These are phyloP conservation scores for Periconia sp. DNA, from an alignment of 2,329 filamentous ascomycete species.

Conservation along the genomic window DNA sequence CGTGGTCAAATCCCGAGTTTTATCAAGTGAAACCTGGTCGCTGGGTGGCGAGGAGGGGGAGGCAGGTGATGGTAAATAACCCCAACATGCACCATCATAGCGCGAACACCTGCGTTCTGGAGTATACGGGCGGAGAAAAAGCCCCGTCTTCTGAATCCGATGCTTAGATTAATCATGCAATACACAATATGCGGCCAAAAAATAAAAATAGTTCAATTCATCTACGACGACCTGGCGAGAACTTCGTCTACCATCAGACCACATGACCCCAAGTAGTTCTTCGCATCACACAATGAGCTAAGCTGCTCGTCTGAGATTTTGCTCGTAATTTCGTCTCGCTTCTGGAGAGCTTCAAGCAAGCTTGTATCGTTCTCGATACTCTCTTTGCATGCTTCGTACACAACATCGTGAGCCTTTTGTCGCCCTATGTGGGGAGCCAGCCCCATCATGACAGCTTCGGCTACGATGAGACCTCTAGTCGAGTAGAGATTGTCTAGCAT, in stretches of 20 bases:
- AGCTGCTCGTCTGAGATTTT: conserved; percentile 53
- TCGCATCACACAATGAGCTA: conserved; percentile 57
- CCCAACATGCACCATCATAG: conserved; percentile 11
- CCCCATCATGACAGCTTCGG: conserved; percentile 64
- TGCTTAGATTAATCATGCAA: not conserved
- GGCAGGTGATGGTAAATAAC: conserved; percentile 12
- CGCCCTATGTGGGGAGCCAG: conserved; percentile 56
- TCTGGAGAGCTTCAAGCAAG: conserved; percentile 48
- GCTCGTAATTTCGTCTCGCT: conserved; percentile 44
- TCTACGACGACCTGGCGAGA: conserved; percentile 31
- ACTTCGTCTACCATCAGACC: conserved; percentile 40
- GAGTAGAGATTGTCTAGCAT: conserved; percentile 57
- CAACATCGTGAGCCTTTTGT: conserved; percentile 57
- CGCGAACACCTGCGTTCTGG: conserved; percentile 19
- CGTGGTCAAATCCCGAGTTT: conserved; percentile 15
- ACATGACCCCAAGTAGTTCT: conserved; percentile 48
- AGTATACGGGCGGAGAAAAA: conserved; percentile 6
- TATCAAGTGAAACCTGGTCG: conserved; percentile 21
- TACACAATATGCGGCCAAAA: not conserved
- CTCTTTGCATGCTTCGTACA: conserved; percentile 57
- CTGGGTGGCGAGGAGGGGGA: conserved; percentile 18
- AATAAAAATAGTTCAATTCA: conserved; percentile 4
- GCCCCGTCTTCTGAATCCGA: no score
- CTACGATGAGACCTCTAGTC: conserved; percentile 57
- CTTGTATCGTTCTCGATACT: conserved; percentile 50